These are phyloP conservation scores for Candida tammaniensis DNA, from an alignment of 805 yeast genomes.

Conservation along the genomic window DNA sequence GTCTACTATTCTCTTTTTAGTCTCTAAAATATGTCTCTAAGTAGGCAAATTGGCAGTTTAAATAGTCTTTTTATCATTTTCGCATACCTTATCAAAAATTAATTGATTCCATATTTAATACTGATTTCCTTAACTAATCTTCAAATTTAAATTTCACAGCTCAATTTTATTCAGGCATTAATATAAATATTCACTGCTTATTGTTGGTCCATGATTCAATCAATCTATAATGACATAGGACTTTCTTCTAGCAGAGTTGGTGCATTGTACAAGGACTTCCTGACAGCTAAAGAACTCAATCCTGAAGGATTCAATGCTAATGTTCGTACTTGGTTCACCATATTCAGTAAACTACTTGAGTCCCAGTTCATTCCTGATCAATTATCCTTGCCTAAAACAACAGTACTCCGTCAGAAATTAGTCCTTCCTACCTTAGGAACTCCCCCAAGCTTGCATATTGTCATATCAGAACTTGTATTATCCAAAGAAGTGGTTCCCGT, in stretches of 20 bases:
- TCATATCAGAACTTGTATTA: constrained; percentile 24
- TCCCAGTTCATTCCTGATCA: constrained; percentile 12
- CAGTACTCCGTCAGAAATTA: constrained; percentile 16
- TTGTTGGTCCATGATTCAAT: too few species aligned
- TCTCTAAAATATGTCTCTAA: too few species aligned
- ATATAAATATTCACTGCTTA: too few species aligned
- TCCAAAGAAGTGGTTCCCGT: constrained; percentile 19
- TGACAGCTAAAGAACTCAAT: constrained; percentile 26
- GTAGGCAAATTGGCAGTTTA: too few species aligned
- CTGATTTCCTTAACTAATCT: too few species aligned
- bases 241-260: constrained; percentile 11
- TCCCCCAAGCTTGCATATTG: constrained; percentile 25
- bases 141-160: too few species aligned
- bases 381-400: constrained; percentile 14
- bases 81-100: too few species aligned
- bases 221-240: neutral
- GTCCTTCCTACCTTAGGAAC: constrained; percentile 28
- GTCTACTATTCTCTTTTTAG: too few species aligned
- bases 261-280: constrained; percentile 33
- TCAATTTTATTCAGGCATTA: too few species aligned
- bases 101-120: too few species aligned
- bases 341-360: constrained; percentile 16
- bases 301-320: constrained; percentile 45
- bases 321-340: constrained; percentile 33
- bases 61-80: too few species aligned